Evolutionary conservation across 805 yeast species (phyloP), one percentile per base, ranked within the genome.

Genomic region (Candida jianshihensis): DNA sequence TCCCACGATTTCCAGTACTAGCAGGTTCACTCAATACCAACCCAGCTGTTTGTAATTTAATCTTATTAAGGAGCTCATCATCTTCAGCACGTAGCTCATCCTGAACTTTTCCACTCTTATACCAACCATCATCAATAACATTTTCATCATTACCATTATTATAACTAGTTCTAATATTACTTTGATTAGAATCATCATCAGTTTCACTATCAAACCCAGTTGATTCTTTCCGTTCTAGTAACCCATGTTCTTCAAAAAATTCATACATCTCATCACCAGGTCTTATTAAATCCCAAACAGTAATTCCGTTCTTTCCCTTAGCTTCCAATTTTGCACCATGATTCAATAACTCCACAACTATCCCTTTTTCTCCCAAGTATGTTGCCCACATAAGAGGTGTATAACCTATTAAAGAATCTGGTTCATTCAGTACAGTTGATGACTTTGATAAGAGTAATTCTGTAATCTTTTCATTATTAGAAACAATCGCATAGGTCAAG

Each of bases 311-410:
- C 39, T 68, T 70, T 10, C 57, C 52, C 25, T 58, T 54, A 32
- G 71, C 59, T 13, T 59, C 47, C 8, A 67, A 55, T 41, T 79
- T 81, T 0, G 89, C 90, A 26, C 80, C 82, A 39, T 68, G 66
- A 30, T 74, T 73, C 36, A 87, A 57, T 40, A 86, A 60, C 37
- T 70, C 59, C 32, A 73, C 70, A 13, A 75, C 78, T 31, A 81
- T 66, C 11, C 69, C 66, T 40, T 71, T 56, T 36, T 75, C 73
- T 36, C 76, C 71, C 45, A 79, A 66, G 46, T 78, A 71, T 4
- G 85, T 75, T 1, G 94, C 89, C 95, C 95, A 86, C 92, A 84
- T 85, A 31, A 84, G 57, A 10, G 96, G 86, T 0, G 86, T 71
- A 56, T 75, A 78, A 3, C 72, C 66, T 18, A 72, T 53, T 17